Base-by-base conservation (phyloP, 2,329 filamentous ascomycete genomes). In the Diatrype stigma region DNA sequence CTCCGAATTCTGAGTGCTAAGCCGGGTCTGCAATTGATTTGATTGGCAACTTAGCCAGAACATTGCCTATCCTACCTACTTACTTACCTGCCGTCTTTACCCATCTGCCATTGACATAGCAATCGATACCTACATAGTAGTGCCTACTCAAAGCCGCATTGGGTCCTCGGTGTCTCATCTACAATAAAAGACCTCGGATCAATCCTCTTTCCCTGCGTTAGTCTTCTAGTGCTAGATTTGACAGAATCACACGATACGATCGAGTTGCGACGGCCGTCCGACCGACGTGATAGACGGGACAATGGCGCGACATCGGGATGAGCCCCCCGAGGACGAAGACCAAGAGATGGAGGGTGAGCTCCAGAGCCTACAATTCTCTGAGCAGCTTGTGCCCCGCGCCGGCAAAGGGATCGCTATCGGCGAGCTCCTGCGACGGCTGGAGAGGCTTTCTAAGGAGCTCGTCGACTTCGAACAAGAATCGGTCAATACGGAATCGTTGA, bases 381-480 rank as follows among this genome's bases (percentile, higher is more conserved):
- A 96, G 66, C 79, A 90, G 56, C 77, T 99, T 51, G 89, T 90
- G 67, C 96, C 94, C 89, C 88, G 88, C 66, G 90, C 92, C 42
- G 94, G 93, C 52, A 94, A 90, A 71, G 84, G 91, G 48, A 96
- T 99, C 63, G 77, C 88, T 35, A 89, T 92, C 45, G 85, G 82
- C 57, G 90, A 92, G 59, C 82, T 99, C 47, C 77, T 96, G 59
- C 81, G 84, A 63, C 86, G 94, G 46, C 82, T 99, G 48, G 87
- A 93, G 69, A 76, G 81, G 48, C 81, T 99, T 30, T 86, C 86
- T 56, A 85, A 87, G 63, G 93, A 99, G 77, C 80, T 99, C 57
- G 80, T 84, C 56, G 85, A 87, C 52, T 82, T 96, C 63, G 92
- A 96, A 55, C 92, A 97, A 70, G 92, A 96, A 62, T 86, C 87